Base-by-base conservation (phyloP, 2,329 filamentous ascomycete species). In the Parastagonospora nodorum region DNA sequence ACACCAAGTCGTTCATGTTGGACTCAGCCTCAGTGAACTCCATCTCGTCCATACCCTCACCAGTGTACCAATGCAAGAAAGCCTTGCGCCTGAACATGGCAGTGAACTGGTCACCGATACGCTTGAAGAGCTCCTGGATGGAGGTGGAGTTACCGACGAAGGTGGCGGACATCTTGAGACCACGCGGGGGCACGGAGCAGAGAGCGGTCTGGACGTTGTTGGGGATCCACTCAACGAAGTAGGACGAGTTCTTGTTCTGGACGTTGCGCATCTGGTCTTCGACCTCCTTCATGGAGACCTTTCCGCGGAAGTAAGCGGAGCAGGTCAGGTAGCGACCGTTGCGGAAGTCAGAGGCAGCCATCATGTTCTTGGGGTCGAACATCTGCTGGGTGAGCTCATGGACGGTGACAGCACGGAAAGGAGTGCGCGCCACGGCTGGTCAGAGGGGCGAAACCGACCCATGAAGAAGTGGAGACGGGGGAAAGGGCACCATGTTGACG, bases 341-440 rank as follows among this genome's bases (percentile, higher is more conserved):
- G 74, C 94, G 91, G 92, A 99, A 99, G 84, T 99, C 94, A 61
- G 92, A 95, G 63, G 94, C 94, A 81, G 94, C 94, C 94, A 99
- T 99, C 93, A 99, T 99, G 88, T 99, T 99, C 92, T 97, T 99
- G 74, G 94, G 93, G 84, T 99, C 94, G 84, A 96, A 99, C 92
- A 99, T 97, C 81, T 99, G 94, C 84, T 99, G 94, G 73, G 94
- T 97, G 78, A 99, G 86, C 85, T 99, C 94, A 51, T 94, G 93
- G 57, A 99, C 94, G 74, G 88, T 92, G 78, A 97, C 89, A 66
- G 94, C 93, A 76, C 94, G 94, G 93, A 97, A 99, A 68, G 90
- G 90, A 91, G 85, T 95, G 80, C 66, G 93, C 89, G 71, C 88
- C 87, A 78, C 89, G 88, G 81, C 91, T 96, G 78, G 94, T 99